Evolutionary conservation across 148 eudicot genomes (phyloP).

Genomic region (Camellia lanceoleosa): DNA sequence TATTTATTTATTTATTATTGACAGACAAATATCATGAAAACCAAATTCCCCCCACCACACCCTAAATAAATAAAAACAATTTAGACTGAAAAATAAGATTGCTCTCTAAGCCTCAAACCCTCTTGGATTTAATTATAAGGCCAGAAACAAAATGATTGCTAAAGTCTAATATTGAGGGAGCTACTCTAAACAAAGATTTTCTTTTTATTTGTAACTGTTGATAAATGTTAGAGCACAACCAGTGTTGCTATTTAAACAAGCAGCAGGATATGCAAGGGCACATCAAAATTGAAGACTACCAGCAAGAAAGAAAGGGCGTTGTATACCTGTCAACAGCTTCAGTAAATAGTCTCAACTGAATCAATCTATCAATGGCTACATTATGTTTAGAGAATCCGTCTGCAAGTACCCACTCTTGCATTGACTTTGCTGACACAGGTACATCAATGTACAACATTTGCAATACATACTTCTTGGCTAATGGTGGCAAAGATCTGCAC

Average conservation of each 20-base stretch:
- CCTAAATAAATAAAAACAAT: not conserved
- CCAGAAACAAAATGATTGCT: not conserved
- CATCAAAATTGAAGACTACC: slow-evolving; percentile 1
- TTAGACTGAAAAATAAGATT: not conserved
- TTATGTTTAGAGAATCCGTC: slow-evolving; percentile 84
- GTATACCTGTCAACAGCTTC: slow-evolving; percentile 75
- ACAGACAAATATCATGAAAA: not conserved
- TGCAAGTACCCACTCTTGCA: slow-evolving; percentile 91
- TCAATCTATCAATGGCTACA: slow-evolving; percentile 78
- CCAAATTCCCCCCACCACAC: not conserved
- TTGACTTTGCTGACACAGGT: slow-evolving; percentile 57
- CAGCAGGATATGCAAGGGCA: not conserved
- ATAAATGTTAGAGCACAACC: not conserved
- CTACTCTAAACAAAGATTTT: not conserved
- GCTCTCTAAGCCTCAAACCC: not conserved
- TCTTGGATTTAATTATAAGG: not conserved
- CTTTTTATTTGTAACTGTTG: not conserved
- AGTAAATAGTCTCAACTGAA: slow-evolving; percentile 70
- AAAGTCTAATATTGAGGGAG: not conserved
- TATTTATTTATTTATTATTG: not conserved
- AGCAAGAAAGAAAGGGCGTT: slow-evolving; percentile 1
- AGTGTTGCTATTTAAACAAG: not conserved
- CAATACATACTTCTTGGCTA: slow-evolving; percentile 82
- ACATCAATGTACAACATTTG: slow-evolving; percentile 72
- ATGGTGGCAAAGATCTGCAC: slow-evolving; percentile 84